Evolutionary conservation across 2,329 filamentous ascomycete genomes (phyloP).

Genomic region (Aspergillus japonicus): DNA sequence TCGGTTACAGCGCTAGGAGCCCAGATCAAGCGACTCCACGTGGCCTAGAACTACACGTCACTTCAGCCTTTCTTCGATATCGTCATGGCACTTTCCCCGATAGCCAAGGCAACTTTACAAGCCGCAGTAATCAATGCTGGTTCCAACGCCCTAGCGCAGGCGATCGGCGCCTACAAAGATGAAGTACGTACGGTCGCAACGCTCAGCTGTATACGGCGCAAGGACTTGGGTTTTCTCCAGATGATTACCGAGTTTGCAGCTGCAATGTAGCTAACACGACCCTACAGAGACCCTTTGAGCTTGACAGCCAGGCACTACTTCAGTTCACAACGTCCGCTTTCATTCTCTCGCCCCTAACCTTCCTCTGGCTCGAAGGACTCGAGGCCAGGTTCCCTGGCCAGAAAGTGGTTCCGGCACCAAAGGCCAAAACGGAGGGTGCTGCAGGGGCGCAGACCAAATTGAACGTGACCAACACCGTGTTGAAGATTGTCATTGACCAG

Average conservation of each 20-base stretch:
- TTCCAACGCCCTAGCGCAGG: constrained; percentile 58
- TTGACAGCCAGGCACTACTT: constrained; percentile 52
- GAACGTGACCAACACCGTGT: constrained; percentile 38
- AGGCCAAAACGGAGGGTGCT: constrained; percentile 15
- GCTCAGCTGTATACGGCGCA: background rate
- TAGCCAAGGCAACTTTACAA: constrained; percentile 55
- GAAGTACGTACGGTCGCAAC: constrained; percentile 31
- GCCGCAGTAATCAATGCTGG: constrained; percentile 52
- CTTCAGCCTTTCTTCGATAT: background rate
- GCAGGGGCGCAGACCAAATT: constrained; percentile 20
- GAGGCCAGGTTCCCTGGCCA: constrained; percentile 54
- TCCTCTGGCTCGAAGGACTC: constrained; percentile 58
- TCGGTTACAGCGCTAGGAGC: background rate
- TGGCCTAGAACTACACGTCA: background rate
- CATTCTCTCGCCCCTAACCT: constrained; percentile 57
- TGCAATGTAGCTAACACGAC: background rate
- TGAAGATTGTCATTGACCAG: constrained; percentile 61
- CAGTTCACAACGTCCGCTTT: constrained; percentile 57
- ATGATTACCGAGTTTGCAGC: background rate
- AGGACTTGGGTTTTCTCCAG: background rate
- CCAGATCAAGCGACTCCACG: background rate
- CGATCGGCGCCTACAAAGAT: constrained; percentile 51
- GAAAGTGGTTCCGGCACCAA: constrained; percentile 8
- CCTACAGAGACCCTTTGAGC: constrained; percentile 41
- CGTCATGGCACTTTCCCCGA: constrained; percentile 43